phyloP scores from a whole-genome alignment of 2,329 filamentous ascomycete species.

The Reticulascus tulasneorum region DNA sequence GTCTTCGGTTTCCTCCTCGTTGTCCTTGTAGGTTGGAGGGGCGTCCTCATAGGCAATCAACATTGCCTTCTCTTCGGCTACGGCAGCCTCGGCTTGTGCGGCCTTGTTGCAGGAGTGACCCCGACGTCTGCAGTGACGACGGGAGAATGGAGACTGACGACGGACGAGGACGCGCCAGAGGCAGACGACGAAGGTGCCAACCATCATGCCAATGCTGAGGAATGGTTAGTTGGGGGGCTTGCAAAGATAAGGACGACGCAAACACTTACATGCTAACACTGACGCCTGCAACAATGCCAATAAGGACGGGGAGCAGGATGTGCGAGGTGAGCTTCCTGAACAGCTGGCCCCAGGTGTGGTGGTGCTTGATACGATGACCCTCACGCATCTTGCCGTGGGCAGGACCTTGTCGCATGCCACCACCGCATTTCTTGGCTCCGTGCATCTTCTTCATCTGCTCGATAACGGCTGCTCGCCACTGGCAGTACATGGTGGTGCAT shows the following conservation, averaged over 20 bases:
- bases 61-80: constrained; percentile 45
- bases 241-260: not conserved
- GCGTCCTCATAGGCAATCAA: constrained; percentile 37
- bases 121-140: constrained; percentile 25
- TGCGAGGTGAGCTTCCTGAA: constrained; percentile 55
- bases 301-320: constrained; percentile 62
- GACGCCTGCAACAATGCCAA: constrained; percentile 67
- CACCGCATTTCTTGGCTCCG: constrained; percentile 33
- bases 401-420: constrained; percentile 15
- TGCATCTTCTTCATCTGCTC: constrained; percentile 24
- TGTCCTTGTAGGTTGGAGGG: constrained; percentile 24
- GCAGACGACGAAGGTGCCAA: constrained; percentile 59
- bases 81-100: constrained; percentile 30
- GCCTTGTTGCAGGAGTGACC: constrained; percentile 29
- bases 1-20: constrained; percentile 12
- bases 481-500: constrained; percentile 48
- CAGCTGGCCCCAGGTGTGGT: constrained; percentile 40
- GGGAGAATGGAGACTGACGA: constrained; percentile 27
- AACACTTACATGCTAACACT: constrained; percentile 57
- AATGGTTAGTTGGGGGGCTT: constrained; percentile 21
- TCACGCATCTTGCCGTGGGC: constrained; percentile 18
- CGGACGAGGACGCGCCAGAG: constrained; percentile 52
- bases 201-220: constrained; percentile 57
- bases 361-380: constrained; percentile 16
- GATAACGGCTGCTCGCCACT: constrained; percentile 49